Base-by-base conservation (phyloP, 192 early-diverging fungal species). In the Piromyces finnis region DNA sequence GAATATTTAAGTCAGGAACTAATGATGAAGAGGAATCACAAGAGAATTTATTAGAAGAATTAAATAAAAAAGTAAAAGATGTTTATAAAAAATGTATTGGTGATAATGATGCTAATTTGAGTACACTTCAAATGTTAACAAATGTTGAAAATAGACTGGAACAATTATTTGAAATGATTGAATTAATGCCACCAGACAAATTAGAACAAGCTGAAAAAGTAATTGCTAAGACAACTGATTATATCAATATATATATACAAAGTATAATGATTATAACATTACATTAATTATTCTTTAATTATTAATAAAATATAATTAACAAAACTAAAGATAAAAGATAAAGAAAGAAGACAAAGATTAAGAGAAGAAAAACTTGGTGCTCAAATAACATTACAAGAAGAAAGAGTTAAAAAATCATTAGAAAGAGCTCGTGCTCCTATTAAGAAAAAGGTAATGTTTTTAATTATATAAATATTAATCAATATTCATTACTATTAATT, bases 191-290 rank as follows among this genome's bases (percentile, higher is more conserved):
- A 13, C 82, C 83, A 30, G 89, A 90, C 30, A 89, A 88, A 77
- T 88, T 90, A 16, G 89, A 90, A 79, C 85, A 88, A 78, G 89
- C 89, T 18, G 89, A 90, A 83, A 89, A 90, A 87, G 88, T 89
- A 51, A 51, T n/a, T n/a, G n/a, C n/a, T n/a, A n/a, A n/a, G n/a
- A n/a, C n/a, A n/a, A n/a, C n/a, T n/a, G n/a, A n/a, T n/a, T n/a
- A n/a, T n/a, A n/a, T n/a, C n/a, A n/a, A n/a, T n/a, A n/a, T n/a
- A n/a, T n/a, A n/a, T n/a, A n/a, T n/a, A n/a, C n/a, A n/a, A n/a
- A n/a, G n/a, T n/a, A n/a, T n/a, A n/a, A n/a, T n/a, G n/a, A n/a
- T n/a, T n/a, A n/a, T n/a, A n/a, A n/a, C n/a, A n/a, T n/a, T n/a
- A n/a, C n/a, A n/a, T n/a, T n/a, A n/a, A n/a, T n/a, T n/a, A n/a